phyloP scores from a whole-genome alignment of 805 yeast genomes.

The Barnettozyma siamensis region DNA sequence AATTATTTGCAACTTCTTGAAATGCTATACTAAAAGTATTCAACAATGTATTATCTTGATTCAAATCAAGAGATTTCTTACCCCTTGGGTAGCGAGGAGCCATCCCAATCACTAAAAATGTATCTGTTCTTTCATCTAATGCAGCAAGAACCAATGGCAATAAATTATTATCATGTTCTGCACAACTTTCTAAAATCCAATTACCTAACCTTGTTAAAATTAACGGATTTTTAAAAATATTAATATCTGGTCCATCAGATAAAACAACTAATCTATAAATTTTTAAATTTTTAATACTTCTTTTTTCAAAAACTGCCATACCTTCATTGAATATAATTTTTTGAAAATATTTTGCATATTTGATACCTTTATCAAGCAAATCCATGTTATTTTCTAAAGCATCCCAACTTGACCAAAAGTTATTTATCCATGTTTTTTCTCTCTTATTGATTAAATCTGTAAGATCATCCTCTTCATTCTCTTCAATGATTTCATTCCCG shows the following conservation, averaged over 20 bases:
- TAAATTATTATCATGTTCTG: conserved; percentile 62
- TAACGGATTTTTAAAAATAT: conserved; percentile 77
- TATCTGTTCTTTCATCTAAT: conserved; percentile 63
- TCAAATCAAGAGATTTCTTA: conserved; percentile 26
- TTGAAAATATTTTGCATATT: conserved; percentile 78
- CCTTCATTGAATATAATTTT: conserved; percentile 83
- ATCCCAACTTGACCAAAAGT: conserved; percentile 69
- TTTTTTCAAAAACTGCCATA: conserved; percentile 80
- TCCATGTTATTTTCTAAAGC: conserved; percentile 48
- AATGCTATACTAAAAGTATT: conserved; percentile 90
- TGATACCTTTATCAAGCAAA: conserved; percentile 62
- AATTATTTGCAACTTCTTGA: conserved; percentile 75
- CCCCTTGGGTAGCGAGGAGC: conserved; percentile 73
- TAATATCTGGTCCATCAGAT: conserved; percentile 81
- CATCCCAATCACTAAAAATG: conserved; percentile 83
- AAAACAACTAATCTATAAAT: conserved; percentile 82
- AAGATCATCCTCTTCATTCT: conserved; percentile 28
- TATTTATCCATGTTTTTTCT: conserved; percentile 67
- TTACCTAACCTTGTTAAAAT: conserved; percentile 78
- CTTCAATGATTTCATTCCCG: conserved; percentile 11
- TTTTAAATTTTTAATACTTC: conserved; percentile 69
- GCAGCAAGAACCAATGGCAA: conserved; percentile 85
- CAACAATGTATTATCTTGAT: conserved; percentile 41
- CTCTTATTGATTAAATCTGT: conserved; percentile 32
- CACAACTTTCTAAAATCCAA: conserved; percentile 87